phyloP scores from a whole-genome alignment of 768 basidiomycete species.

The Serendipita vermifera region DNA sequence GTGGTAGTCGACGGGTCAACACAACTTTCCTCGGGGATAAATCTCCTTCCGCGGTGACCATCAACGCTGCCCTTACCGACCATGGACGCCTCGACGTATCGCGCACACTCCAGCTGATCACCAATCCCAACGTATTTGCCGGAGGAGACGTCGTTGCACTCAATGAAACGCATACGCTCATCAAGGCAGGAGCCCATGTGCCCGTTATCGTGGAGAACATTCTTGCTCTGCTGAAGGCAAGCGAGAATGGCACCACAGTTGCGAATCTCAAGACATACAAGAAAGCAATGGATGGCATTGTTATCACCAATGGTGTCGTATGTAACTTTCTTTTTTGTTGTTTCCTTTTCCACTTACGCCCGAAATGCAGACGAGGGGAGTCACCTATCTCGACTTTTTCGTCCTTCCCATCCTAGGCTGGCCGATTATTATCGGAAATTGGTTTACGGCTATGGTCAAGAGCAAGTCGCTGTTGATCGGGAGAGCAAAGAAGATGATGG shows the following conservation, averaged over 20 bases:
- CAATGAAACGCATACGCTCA: constrained; percentile 47
- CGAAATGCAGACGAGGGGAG: constrained; percentile 28
- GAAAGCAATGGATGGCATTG: constrained; percentile 37
- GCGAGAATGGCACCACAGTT: too few relatives aligned
- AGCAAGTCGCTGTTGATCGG: constrained; percentile 17
- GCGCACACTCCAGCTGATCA: constrained; percentile 43
- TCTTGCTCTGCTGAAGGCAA: constrained; percentile 23
- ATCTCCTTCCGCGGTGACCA: constrained; percentile 14
- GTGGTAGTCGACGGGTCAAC: constrained; percentile 8
- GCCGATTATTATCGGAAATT: constrained; percentile 34
- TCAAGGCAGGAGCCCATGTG: constrained; percentile 35
- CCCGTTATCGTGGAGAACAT: constrained; percentile 38
- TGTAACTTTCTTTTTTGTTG: neutral
- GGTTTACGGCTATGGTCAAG: constrained; percentile 31
- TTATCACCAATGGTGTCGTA: constrained; percentile 43
- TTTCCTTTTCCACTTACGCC: neutral
- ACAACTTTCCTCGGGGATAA: constrained; percentile 13
- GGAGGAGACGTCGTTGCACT: constrained; percentile 53
- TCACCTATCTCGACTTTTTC: constrained; percentile 28
- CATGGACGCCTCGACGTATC: constrained; percentile 28
- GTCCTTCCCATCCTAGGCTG: constrained; percentile 21
- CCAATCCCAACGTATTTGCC: constrained; percentile 46
- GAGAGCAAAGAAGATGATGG: too few relatives aligned
- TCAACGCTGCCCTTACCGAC: constrained; percentile 11
- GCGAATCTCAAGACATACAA: constrained; percentile 32